These are phyloP conservation scores for Pelargonium australe DNA, from an alignment of 441 rosid species.

Conservation along the genomic window DNA sequence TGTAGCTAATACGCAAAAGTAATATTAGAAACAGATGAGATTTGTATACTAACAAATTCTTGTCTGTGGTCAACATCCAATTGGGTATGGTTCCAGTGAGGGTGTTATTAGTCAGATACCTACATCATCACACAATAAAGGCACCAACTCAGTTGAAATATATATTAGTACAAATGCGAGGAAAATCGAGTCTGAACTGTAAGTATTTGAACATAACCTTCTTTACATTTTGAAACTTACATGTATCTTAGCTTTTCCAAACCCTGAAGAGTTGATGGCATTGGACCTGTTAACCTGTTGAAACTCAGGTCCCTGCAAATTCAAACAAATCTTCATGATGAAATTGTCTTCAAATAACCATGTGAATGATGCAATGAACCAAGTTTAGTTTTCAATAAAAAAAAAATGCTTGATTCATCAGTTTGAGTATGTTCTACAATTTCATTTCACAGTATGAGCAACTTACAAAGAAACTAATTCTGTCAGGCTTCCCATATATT, in stretches of 20 bases:
- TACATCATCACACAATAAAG: slow-evolving; percentile 18
- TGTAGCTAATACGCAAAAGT: no score
- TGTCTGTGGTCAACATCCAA: slow-evolving; percentile 27
- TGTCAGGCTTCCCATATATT: slow-evolving; percentile 34
- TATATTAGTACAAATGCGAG: no score
- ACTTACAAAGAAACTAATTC: slow-evolving; percentile 45
- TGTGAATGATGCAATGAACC: no score
- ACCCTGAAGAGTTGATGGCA: slow-evolving; percentile 32
- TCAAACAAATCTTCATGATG: no score
- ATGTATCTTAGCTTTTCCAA: slow-evolving; percentile 20
- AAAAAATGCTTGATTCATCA: no score
- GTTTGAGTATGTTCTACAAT: not conserved
- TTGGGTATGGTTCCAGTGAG: slow-evolving; percentile 49
- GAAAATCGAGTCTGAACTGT: no score
- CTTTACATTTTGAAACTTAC: slow-evolving; percentile 21
- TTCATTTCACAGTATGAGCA: not conserved
- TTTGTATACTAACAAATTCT: slow-evolving; percentile 33
- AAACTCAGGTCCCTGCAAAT: slow-evolving; percentile 64
- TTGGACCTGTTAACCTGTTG: slow-evolving; percentile 51
- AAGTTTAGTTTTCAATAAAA: no score
- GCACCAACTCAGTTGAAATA: no score
- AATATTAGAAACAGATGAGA: not conserved
- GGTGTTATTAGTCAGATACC: slow-evolving; percentile 67
- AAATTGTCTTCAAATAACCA: no score
- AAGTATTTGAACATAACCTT: no score